Conservation (phyloP, 2,329 filamentous ascomycete species). For the Diaporthe destruens region DNA sequence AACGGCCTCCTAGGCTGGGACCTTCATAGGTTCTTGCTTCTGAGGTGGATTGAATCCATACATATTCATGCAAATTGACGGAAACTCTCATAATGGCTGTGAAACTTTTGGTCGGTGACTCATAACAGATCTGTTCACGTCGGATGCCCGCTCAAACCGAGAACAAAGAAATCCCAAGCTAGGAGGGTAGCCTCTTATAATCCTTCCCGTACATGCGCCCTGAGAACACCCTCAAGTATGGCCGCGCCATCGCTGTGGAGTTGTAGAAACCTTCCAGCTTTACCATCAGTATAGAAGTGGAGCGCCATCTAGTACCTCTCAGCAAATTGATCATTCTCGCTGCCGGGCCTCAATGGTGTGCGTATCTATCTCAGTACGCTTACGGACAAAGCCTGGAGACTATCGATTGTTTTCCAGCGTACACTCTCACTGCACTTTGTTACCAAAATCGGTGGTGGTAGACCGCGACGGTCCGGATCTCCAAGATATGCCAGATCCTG, state of each 20-base stretch:
- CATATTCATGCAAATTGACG: slow-evolving; percentile 26
- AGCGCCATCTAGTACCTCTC: background rate
- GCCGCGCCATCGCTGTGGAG: slow-evolving; percentile 29
- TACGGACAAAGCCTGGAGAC: background rate
- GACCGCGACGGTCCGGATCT: background rate
- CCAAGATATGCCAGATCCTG: no score
- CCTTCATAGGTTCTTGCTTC: slow-evolving; percentile 39
- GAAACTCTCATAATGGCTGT: background rate
- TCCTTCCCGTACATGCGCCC: background rate
- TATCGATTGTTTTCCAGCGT: background rate
- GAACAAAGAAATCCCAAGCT: background rate
- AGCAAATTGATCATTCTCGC: background rate
- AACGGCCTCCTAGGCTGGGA: background rate
- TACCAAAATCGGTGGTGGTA: background rate
- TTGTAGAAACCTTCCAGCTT: slow-evolving; percentile 18
- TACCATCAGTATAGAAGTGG: slow-evolving; percentile 33
- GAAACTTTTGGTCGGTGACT: background rate
- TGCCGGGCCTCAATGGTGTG: slow-evolving; percentile 4
- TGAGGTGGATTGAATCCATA: slow-evolving; percentile 38
- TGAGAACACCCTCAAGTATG: background rate
- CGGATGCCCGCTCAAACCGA: background rate
- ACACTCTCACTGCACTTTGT: no score
- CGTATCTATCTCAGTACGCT: no score
- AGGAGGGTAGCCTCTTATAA: background rate
- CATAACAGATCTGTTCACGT: background rate